Base-by-base conservation (phyloP, 495 filamentous ascomycete species). In the Penicillium pancosmium region DNA sequence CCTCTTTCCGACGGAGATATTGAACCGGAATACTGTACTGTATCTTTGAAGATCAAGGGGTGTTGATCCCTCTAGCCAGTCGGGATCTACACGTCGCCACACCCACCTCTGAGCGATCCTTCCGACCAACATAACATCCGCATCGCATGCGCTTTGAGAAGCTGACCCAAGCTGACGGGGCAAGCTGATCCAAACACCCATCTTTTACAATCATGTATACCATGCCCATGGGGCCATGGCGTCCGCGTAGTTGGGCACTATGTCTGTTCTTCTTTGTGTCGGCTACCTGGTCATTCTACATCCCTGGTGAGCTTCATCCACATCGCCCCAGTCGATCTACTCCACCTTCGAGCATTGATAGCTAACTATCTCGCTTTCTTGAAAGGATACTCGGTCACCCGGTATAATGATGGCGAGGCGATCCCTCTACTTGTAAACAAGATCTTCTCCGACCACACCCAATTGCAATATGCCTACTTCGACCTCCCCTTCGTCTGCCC, bases 361-460 rank as follows among this genome's bases (percentile, higher is more conserved):
- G 16, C 41, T 44, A 44, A 44, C n/a, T 3, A 44, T 18, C 41
- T 44, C 16, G 5, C 27, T 31, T 19, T 1, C 2, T 19, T 19
- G 41, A 19, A 44, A 90, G 88, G 88, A 49, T 90, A 86, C 76
- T 90, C 87, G 8, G 86, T 94, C 64, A 90, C 88, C 61, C 91
- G 85, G 67, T 97, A 96, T 70, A 80, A 82, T 52, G 87, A 93
- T 57, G 81, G 84, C 69, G 90, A 96, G 64, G 77, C 87, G 5
- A 91, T 96, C 27, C 92, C 92, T 0, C 81, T 97, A 6, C 84
- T 92, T n/a, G 91, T 94, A 54, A 97, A 97, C 76, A 97, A 97
- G 73, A 88, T 95, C 65, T 95, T 93, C 76, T 96, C 91, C 60
- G 92, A 96, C 75, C 86, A 91, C 62, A 93, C 91, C 0, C 89